phyloP scores from a whole-genome alignment of 2,329 filamentous ascomycete species.

The Hymenoscyphus linearis region DNA sequence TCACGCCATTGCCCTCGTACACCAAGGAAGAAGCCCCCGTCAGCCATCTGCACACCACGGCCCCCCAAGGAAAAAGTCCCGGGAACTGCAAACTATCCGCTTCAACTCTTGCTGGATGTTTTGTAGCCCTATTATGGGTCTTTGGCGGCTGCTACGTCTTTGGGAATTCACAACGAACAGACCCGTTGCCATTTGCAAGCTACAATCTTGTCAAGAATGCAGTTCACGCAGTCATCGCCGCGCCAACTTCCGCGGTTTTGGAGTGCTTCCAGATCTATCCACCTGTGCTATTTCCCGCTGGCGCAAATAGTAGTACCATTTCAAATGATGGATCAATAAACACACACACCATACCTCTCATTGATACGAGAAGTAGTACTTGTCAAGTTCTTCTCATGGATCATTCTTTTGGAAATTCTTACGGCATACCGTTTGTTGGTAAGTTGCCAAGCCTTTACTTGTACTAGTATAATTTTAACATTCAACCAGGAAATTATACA shows the following conservation, averaged over 20 bases:
- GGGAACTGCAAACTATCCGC: neutral
- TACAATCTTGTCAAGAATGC: conserved; percentile 22
- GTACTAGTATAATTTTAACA: conserved; percentile 4
- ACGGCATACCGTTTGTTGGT: conserved; percentile 70
- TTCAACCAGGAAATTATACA: conserved; percentile 49
- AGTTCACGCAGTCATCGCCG: conserved; percentile 18
- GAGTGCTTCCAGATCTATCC: conserved; percentile 66
- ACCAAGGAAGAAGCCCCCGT: neutral
- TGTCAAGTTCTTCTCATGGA: conserved; percentile 60
- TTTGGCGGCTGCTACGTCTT: conserved; percentile 9
- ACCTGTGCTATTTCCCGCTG: conserved; percentile 52
- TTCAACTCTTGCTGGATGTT: conserved; percentile 1
- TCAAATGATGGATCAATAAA: conserved; percentile 25
- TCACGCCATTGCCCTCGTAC: neutral
- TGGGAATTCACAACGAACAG: neutral
- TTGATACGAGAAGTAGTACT: conserved; percentile 27
- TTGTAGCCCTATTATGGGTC: conserved; percentile 4
- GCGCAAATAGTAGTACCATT: conserved; percentile 35
- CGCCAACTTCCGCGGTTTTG: conserved; percentile 35
- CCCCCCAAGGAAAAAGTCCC: neutral
- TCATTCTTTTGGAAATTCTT: conserved; percentile 66
- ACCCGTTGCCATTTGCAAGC: neutral
- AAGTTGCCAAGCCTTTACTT: conserved; percentile 31
- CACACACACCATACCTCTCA: conserved; percentile 21
- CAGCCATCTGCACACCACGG: neutral